Evolutionary conservation across 805 yeast genomes (phyloP), one percentile per base, ranked within the genome.

Genomic region (Schwanniomyces pseudopolymorphus): DNA sequence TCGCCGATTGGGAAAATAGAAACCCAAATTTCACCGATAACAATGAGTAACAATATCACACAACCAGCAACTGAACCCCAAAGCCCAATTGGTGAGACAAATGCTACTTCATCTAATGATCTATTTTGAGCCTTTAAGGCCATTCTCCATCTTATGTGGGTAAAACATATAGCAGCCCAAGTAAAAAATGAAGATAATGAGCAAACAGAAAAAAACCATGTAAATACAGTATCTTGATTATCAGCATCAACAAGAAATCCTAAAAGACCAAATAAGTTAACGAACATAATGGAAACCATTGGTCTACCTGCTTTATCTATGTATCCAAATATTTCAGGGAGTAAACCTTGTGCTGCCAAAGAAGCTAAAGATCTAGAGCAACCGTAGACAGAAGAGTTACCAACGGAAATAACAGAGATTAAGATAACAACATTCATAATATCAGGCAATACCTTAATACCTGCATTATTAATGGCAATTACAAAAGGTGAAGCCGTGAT

Each of bases 401-500:
- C 90, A 44, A 85, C 91, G 6, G 90, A 85, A 45, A 84, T 65
- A 22, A 86, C 89, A 3, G 91, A 83, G 47, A 85, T 64, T 68
- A 86, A 70, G 54, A 86, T 84, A 37, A 85, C 89, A 17, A 82
- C 88, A 60, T 86, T 86, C 72, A 86, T 84, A 51, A 86, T 79
- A 43, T 84, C 80, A 43, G 91, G 91, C 41, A 85, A 74, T 36
- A 81, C 86, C 41, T 68, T 69, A 53, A 85, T 80, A 55, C 85
- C 84, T 24, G 80, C 86, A 44, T 75, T 68, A 25, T 75, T 69
- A 46, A 85, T 79, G 35, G 91, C 89, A 64, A 85, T 76, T 53
- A 85, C 91, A 60, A 85, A 85, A 21, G 92, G 92, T 14, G 91
- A 85, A 24, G 88, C 84, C 24, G 83, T 66, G 36, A 81, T 77